A percentile compares a stretch with the other conserved stretches of the same genome.
These are phyloP conservation scores for Trematosphaeria pertusa DNA, from an alignment of 2,329 filamentous ascomycete species.

Conservation along the genomic window DNA sequence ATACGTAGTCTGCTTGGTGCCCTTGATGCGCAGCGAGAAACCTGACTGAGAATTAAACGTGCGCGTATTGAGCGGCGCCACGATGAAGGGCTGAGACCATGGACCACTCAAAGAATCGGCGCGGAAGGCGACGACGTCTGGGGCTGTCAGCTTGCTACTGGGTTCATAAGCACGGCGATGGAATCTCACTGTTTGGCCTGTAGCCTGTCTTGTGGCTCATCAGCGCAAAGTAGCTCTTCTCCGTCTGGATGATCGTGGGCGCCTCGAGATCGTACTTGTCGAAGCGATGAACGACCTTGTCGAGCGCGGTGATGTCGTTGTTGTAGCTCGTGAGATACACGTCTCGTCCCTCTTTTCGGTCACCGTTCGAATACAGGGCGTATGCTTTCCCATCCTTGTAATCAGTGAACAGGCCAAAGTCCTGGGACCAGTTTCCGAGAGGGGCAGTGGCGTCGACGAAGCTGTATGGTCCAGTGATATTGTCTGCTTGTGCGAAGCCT, in stretches of 20 bases:
- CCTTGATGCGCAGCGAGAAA: conserved; percentile 57
- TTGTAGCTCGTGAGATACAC: conserved; percentile 65
- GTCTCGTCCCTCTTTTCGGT: conserved; percentile 61
- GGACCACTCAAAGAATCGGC: conserved; percentile 59
- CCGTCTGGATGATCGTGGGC: conserved; percentile 66
- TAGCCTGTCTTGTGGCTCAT: conserved; percentile 71
- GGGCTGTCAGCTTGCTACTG: not conserved
- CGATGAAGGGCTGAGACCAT: conserved; percentile 63
- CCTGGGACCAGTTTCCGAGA: conserved; percentile 68
- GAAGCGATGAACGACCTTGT: conserved; percentile 62
- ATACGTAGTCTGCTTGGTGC: conserved; percentile 58
- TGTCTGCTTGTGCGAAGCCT: conserved; percentile 62
- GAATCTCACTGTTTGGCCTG: conserved; percentile 59
- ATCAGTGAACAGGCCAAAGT: conserved; percentile 67
- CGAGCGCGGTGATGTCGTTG: conserved; percentile 58
- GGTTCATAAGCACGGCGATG: not conserved
- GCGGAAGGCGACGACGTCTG: conserved; percentile 63
- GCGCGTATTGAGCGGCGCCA: conserved; percentile 59
- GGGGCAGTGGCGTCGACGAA: conserved; percentile 63
- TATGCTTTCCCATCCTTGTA: conserved; percentile 64
- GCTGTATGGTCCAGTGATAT: conserved; percentile 61
- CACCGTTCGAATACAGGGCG: conserved; percentile 66
- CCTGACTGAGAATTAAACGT: conserved; percentile 63
- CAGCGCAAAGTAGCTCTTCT: conserved; percentile 65
- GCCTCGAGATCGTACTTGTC: conserved; percentile 68